Evolutionary conservation across 2,329 filamentous ascomycete species (phyloP).

Genomic region (Lecanicillium sp.): DNA sequence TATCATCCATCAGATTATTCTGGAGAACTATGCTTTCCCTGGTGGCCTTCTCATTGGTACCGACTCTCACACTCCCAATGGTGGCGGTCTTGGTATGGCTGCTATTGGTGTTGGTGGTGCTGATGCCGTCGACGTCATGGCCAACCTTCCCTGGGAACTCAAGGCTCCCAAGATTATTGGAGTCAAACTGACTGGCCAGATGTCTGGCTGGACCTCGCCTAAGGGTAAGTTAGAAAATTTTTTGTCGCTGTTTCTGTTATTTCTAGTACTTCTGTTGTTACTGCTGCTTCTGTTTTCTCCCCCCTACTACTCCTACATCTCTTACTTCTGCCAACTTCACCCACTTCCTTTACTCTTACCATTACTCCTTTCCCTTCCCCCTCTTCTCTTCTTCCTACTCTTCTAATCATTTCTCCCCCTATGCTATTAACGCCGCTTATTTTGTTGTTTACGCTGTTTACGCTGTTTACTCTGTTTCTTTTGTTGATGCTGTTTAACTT

Average conservation of each 20-base stretch:
- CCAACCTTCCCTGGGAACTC: slow-evolving; percentile 92
- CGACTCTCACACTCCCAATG: slow-evolving; percentile 96
- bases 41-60: slow-evolving; percentile 97
- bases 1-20: slow-evolving; percentile 98
- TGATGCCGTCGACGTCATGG: slow-evolving; percentile 98
- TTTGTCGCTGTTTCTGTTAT: no score
- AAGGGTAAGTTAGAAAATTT: slow-evolving; percentile 56
- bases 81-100: slow-evolving; percentile 88
- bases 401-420: no score
- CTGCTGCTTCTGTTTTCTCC: neutral
- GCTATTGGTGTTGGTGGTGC: slow-evolving; percentile 97
- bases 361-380: no score
- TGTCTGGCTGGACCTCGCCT: slow-evolving; percentile 86
- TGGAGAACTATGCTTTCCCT: slow-evolving; percentile 99
- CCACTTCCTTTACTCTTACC: no score
- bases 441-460: no score
- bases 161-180: slow-evolving; percentile 97
- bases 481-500: no score
- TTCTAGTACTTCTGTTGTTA: no score
- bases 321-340: no score
- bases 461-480: no score
- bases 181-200: slow-evolving; percentile 82
- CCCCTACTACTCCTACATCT: no score
- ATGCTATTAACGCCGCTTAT: no score
- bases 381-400: no score